Conservation (phyloP, 768 basidiomycete genomes). For the Kwoniella dendrophila region DNA sequence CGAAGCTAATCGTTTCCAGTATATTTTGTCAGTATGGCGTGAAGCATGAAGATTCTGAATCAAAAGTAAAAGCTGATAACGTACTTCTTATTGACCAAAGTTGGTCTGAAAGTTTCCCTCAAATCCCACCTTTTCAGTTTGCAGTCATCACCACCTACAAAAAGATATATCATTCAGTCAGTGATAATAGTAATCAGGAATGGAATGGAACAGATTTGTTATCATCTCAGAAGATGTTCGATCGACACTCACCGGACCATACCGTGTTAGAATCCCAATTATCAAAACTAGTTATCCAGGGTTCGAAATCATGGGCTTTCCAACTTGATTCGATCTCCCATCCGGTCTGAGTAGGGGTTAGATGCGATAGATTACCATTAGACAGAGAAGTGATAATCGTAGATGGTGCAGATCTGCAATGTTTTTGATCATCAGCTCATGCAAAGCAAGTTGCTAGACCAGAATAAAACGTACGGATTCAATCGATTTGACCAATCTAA, state of each 20-base stretch:
- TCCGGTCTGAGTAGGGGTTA: conserved; percentile 59
- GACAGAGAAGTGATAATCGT: conserved; percentile 77
- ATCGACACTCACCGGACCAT: conserved; percentile 70
- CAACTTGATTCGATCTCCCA: conserved; percentile 63
- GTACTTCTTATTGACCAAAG: conserved; percentile 73
- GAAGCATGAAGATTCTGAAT: neutral
- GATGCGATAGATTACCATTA: conserved; percentile 70
- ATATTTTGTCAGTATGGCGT: neutral
- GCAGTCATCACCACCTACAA: conserved; percentile 85
- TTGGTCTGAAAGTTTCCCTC: conserved; percentile 67
- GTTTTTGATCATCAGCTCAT: neutral
- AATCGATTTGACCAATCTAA: conserved; percentile 86
- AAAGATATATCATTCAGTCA: neutral
- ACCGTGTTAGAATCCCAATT: conserved; percentile 77
- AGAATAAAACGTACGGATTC: conserved; percentile 20
- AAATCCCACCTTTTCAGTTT: conserved; percentile 89
- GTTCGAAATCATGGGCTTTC: conserved; percentile 89
- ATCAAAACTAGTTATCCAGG: conserved; percentile 92
- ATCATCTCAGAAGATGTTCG: neutral
- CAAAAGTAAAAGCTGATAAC: neutral
- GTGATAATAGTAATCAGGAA: neutral
- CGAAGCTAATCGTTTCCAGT: conserved; percentile 66
- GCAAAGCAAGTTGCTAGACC: neutral
- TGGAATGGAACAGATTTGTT: neutral
- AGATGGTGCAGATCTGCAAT: conserved; percentile 25